Percentiles rank a stretch among this genome's conserved stretches.
These are phyloP conservation scores for Ochetophila trinervis DNA, from an alignment of 306 rosid species.

Conservation along the genomic window DNA sequence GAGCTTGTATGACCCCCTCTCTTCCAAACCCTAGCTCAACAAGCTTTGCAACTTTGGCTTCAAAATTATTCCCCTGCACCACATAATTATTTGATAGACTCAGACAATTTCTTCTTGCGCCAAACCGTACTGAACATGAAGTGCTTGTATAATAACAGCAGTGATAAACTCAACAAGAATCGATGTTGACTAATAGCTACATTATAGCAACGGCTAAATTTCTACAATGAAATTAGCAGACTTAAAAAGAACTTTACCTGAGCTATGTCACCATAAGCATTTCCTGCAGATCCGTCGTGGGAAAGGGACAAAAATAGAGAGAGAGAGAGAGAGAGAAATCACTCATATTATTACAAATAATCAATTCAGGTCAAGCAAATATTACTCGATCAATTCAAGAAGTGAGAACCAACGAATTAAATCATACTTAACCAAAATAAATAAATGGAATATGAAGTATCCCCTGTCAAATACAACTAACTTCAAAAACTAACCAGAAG, in stretches of 20 bases:
- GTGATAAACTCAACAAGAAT: neutral
- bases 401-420: neutral
- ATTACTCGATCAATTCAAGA: neutral
- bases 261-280: conserved; percentile 37
- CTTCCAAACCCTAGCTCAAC: conserved; percentile 88
- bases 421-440: neutral
- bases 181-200: neutral
- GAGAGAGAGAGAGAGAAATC: conserved; percentile 3
- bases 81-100: conserved; percentile 7
- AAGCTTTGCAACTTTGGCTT: conserved; percentile 86
- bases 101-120: neutral
- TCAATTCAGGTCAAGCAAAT: neutral
- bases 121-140: neutral
- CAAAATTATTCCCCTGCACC: conserved; percentile 64
- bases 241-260: conserved; percentile 46
- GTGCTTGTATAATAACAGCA: neutral
- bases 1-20: conserved; percentile 82
- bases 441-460: neutral
- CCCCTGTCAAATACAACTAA: conserved; percentile 1
- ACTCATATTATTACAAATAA: neutral
- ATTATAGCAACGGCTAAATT: neutral
- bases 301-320: conserved; percentile 4
- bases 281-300: conserved; percentile 38
- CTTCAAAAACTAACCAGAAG: conserved; percentile 57
- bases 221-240: neutral